phyloP scores from a whole-genome alignment of 2,329 filamentous ascomycete species.

The Fusarium sp. region DNA sequence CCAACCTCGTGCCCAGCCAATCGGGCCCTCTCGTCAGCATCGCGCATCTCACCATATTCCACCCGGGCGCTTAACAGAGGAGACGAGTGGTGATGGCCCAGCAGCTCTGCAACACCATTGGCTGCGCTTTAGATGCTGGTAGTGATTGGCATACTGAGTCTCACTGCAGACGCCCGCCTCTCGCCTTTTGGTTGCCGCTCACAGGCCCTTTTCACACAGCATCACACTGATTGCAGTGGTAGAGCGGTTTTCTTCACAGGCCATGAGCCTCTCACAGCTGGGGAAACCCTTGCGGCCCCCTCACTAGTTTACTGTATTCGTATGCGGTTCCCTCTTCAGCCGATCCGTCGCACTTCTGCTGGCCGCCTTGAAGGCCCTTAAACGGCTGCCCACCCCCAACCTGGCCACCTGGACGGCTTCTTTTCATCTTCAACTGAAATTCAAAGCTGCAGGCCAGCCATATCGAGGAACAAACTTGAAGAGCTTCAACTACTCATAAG shows the following conservation, averaged over 20 bases:
- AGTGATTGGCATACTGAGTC: conserved; percentile 32
- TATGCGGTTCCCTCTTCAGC: conserved; percentile 16
- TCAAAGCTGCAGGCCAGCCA: conserved; percentile 29
- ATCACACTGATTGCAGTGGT: conserved; percentile 25
- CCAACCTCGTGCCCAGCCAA: conserved; percentile 44
- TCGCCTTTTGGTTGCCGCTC: conserved; percentile 21
- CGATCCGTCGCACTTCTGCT: conserved; percentile 10
- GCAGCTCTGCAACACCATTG: conserved; percentile 44
- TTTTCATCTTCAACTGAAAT: conserved; percentile 25
- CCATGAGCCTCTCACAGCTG: conserved; percentile 25
- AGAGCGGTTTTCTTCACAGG: conserved; percentile 14
- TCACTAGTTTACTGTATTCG: background rate
- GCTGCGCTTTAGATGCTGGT: conserved; percentile 22
- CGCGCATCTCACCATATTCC: conserved; percentile 37
- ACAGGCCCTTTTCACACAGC: conserved; percentile 30
- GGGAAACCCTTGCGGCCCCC: conserved; percentile 3
- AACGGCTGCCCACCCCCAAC: conserved; percentile 45
- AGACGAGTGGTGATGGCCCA: conserved; percentile 34
- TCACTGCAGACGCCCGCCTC: conserved; percentile 41
- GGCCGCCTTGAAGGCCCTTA: conserved; percentile 45
- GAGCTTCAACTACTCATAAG: conserved; percentile 7
- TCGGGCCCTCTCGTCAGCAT: conserved; percentile 35
- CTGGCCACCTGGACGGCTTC: conserved; percentile 14
- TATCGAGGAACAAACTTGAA: conserved; percentile 20
- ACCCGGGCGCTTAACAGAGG: conserved; percentile 51